A percentile compares a stretch with the other conserved stretches of the same genome.
phyloP scores from a whole-genome alignment of 2,329 filamentous ascomycete genomes.

The Anisogramma anomala region DNA sequence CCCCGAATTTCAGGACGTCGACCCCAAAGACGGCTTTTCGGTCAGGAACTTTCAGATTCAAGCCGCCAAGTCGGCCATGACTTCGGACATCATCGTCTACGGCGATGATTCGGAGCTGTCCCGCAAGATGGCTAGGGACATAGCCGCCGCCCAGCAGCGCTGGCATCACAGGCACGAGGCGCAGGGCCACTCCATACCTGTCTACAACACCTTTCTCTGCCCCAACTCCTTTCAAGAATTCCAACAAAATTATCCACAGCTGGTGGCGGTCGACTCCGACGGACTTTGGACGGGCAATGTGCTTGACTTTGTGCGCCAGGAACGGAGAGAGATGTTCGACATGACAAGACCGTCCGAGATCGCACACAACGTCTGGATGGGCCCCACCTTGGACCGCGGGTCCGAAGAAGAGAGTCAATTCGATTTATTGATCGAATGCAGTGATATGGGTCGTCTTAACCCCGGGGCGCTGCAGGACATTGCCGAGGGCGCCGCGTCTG shows the following conservation, averaged over 20 bases:
- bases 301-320: constrained; percentile 81
- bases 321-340: constrained; percentile 80
- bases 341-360: constrained; percentile 91
- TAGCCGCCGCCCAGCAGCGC: constrained; percentile 64
- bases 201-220: constrained; percentile 78
- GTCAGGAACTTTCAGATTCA: constrained; percentile 98
- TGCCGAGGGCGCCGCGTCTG: constrained; percentile 41
- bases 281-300: constrained; percentile 65
- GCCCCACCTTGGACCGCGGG: constrained; percentile 66
- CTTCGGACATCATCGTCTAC: constrained; percentile 90
- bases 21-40: constrained; percentile 83
- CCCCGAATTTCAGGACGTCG: constrained; percentile 64
- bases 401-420: constrained; percentile 50
- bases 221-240: constrained; percentile 56
- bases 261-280: constrained; percentile 64
- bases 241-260: constrained; percentile 54
- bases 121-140: constrained; percentile 52
- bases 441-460: constrained; percentile 69
- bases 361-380: constrained; percentile 78
- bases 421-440: constrained; percentile 81
- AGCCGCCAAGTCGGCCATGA: constrained; percentile 70
- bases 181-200: constrained; percentile 41
- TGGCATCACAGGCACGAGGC: constrained; percentile 58
- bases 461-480: constrained; percentile 53
- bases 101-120: constrained; percentile 56